These are phyloP conservation scores for Picochlorum sp. DNA, from an alignment of 139 green algal genomes.

Conservation along the genomic window DNA sequence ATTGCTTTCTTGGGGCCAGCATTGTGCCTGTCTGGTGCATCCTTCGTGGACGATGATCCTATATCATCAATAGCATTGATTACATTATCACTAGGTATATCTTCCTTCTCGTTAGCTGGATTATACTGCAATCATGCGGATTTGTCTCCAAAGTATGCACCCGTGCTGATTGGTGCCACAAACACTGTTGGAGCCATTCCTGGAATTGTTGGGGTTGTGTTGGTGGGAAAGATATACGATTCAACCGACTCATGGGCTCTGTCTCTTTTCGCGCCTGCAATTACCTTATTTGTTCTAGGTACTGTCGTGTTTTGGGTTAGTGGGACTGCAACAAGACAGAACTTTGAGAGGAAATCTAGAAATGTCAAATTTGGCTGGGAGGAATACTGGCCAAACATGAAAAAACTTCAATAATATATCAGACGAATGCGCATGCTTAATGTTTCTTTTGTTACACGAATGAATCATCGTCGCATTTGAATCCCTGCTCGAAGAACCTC, in stretches of 20 bases:
- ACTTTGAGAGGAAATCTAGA: slow-evolving; percentile 32
- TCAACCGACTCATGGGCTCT: slow-evolving; percentile 59
- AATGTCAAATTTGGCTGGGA: slow-evolving; percentile 2
- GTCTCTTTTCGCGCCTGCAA: slow-evolving; percentile 71
- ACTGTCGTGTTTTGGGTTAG: slow-evolving; percentile 32
- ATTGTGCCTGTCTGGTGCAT: slow-evolving; percentile 58
- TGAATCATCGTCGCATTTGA: slow-evolving; percentile 76
- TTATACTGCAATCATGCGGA: slow-evolving; percentile 96
- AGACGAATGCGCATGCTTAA: not conserved
- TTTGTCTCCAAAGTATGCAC: slow-evolving; percentile 80
- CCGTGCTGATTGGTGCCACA: slow-evolving; percentile 87
- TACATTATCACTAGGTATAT: slow-evolving; percentile 65
- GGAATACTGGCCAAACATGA: slow-evolving; percentile 20
- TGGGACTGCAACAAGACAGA: slow-evolving; percentile 34
- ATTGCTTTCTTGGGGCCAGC: slow-evolving; percentile 83
- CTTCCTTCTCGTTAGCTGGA: slow-evolving; percentile 72
- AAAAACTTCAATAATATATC: slow-evolving; percentile 8
- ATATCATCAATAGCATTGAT: slow-evolving; percentile 36
- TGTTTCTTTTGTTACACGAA: not conserved
- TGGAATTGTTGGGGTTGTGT: slow-evolving; percentile 78
- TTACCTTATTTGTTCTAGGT: slow-evolving; percentile 61
- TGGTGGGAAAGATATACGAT: slow-evolving; percentile 55
- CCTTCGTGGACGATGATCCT: not conserved
- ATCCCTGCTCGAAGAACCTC: slow-evolving; percentile 95
- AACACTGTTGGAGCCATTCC: slow-evolving; percentile 84